Conservation (phyloP, 805 yeast species). For the Candida silvicultrix region DNA sequence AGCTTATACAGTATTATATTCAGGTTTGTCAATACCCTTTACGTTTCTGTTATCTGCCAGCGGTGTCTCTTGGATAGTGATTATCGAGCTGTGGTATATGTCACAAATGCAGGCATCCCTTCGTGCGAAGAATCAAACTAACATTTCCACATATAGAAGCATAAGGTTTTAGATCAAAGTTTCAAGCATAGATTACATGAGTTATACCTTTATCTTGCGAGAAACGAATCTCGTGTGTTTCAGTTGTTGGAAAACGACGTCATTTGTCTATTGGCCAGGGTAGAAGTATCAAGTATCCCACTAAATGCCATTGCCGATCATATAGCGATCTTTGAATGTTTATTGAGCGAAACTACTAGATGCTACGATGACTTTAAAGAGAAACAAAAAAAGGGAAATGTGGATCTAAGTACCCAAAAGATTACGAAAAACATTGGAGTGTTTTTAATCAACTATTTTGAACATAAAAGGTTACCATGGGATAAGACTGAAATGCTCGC, state of each 20-base stretch:
- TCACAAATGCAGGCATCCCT: too few relatives aligned
- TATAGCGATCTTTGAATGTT: background rate
- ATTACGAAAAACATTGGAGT: slow-evolving; percentile 11
- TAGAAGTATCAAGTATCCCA: background rate
- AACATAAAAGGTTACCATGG: background rate
- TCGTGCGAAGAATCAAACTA: too few relatives aligned
- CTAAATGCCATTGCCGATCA: background rate
- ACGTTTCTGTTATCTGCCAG: background rate
- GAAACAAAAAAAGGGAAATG: slow-evolving; percentile 1
- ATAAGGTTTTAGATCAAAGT: background rate
- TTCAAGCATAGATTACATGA: background rate
- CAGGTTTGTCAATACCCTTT: background rate
- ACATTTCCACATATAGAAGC: background rate
- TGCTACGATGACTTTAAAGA: slow-evolving; percentile 10
- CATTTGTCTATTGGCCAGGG: background rate
- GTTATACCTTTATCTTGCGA: background rate
- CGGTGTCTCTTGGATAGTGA: too few relatives aligned
- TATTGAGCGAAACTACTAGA: slow-evolving; percentile 1
- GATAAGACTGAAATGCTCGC: slow-evolving; percentile 4
- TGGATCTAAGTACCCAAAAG: slow-evolving; percentile 1
- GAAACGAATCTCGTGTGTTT: background rate
- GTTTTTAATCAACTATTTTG: slow-evolving; percentile 9
- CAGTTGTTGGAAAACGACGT: background rate
- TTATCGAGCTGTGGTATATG: too few relatives aligned
- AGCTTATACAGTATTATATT: background rate